Base-by-base conservation (phyloP, 495 filamentous ascomycete genomes). In the Penicillium roqueforti region DNA sequence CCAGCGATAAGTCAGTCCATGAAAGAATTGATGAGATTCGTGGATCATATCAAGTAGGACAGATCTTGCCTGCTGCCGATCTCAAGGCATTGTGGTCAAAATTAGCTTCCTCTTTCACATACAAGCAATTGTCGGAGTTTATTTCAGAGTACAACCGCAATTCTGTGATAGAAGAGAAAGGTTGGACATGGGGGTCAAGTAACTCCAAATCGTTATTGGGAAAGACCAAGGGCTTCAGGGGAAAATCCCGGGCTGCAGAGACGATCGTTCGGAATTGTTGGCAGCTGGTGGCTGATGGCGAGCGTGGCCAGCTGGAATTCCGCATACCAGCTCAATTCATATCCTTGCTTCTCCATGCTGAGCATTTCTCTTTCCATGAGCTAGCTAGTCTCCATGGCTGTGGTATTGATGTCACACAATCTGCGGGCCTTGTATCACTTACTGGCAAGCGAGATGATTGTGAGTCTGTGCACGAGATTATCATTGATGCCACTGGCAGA, bases 291-390 rank as follows among this genome's bases (percentile, higher is more conserved):
- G 44, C 72, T 14, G 38, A 38, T n/a, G 59, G 65, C 23, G 72
- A 77, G 47, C 32, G 71, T 34, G 77, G 77, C 10, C 71, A 73
- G 49, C 20, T 78, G 25, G 75, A 78, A 25, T 65, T 79, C 14
- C 61, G 48, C 11, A 41, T 79, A 13, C 59, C 64, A 26, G 49
- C 59, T 28, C 47, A 50, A 31, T 51, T 49, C 4, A 42, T 73
- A 16, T 54, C 57, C 7, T 42, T 76, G 32, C 68, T 74, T 7
- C 34, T 67, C 2, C 56, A 60, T 45, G 63, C 67, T 22, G 51
- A 68, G 22, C 51, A 70, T 36, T 74, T 75, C 47, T 76, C 75
- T 0, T 71, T 80, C 28, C 72, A 76, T 34, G 66, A 72, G 31
- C 42, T 79, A 23, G 74, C 76, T 31, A 61, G 55, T 40, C 60